These are phyloP conservation scores for Endoconidiophora laricicola DNA, from an alignment of 2,329 filamentous ascomycete species.

Conservation along the genomic window DNA sequence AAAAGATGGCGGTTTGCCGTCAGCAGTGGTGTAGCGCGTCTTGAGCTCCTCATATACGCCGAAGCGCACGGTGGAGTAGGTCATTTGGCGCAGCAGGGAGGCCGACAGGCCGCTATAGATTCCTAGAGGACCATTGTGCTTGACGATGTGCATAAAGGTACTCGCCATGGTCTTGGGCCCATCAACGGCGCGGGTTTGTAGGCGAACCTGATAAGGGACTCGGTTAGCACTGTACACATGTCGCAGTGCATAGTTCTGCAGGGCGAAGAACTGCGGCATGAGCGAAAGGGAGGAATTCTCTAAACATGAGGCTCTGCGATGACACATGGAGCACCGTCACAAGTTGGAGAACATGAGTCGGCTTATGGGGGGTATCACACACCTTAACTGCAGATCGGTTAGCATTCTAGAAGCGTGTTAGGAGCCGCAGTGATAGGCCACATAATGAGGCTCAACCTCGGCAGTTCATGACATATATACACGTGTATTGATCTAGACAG, in stretches of 20 bases:
- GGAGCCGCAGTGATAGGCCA: no score
- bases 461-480: not conserved
- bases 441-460: no score
- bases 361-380: slow-evolving; percentile 6
- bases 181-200: slow-evolving; percentile 67
- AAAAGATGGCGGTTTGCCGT: slow-evolving; percentile 43
- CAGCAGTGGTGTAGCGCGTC: slow-evolving; percentile 35
- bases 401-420: slow-evolving; percentile 15
- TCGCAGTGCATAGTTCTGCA: slow-evolving; percentile 1
- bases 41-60: slow-evolving; percentile 94
- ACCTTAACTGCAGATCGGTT: slow-evolving; percentile 33
- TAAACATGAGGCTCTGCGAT: slow-evolving; percentile 7
- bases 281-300: slow-evolving; percentile 2
- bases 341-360: no score
- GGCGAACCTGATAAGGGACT: slow-evolving; percentile 46
- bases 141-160: slow-evolving; percentile 70
- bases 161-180: slow-evolving; percentile 66
- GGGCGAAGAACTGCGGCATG: not conserved
- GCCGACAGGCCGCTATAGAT: slow-evolving; percentile 88
- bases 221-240: not conserved
- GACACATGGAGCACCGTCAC: no score
- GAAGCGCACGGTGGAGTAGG: slow-evolving; percentile 92
- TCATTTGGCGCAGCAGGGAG: slow-evolving; percentile 80
- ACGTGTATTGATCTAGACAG: not conserved
- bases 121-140: slow-evolving; percentile 57